Base-by-base conservation (phyloP, 1,284 basidiomycete genomes). In the Athelia sp. region DNA sequence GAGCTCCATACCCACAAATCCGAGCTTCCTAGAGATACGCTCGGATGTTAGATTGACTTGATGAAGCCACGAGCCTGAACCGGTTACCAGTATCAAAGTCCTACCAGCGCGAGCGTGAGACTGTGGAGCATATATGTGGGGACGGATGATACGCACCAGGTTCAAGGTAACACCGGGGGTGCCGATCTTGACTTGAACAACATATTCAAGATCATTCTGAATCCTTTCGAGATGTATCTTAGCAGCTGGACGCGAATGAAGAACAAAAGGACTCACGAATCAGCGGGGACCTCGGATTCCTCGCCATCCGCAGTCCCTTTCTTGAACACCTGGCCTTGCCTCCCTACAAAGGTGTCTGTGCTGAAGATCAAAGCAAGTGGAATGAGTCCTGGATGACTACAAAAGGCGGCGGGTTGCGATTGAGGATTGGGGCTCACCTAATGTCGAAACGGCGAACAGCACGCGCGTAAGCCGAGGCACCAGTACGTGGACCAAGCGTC, bases 181-280 rank as follows among this genome's bases (percentile, higher is more conserved):
- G 36, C 69, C 69, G 35, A 71, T 63, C 50, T 58, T 67, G 36
- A 71, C 69, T 3, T 62, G 60, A 15, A 71, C 68, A 36, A 70
- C 68, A 47, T 70, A 71, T 55, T 71, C 69, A n/a, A 61, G 50
- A 23, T 44, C 43, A n/a, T 44, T 40, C 36, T 40, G 36, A n/a
- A 40, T 21, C 8, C 36, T 40, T 6, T 21, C 9, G n/a, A n/a
- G 32, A 11, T 9, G 36, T n/a, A n/a, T 40, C n/a, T 21, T 9
- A n/a, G 6, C 36, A 21, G n/a, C 4, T 21, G n/a, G n/a, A n/a
- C 36, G 19, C n/a, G 36, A 40, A 40, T 40, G 6, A 40, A n/a
- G n/a, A 40, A 6, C 6, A 21, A n/a, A n/a, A 40, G 36, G 15
- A 9, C 19, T 40, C 15, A 40, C 36, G 36, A 40, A n/a, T 40